These are phyloP conservation scores for Glarea lozoyensis DNA, from an alignment of 495 filamentous ascomycete genomes.

Conservation along the genomic window DNA sequence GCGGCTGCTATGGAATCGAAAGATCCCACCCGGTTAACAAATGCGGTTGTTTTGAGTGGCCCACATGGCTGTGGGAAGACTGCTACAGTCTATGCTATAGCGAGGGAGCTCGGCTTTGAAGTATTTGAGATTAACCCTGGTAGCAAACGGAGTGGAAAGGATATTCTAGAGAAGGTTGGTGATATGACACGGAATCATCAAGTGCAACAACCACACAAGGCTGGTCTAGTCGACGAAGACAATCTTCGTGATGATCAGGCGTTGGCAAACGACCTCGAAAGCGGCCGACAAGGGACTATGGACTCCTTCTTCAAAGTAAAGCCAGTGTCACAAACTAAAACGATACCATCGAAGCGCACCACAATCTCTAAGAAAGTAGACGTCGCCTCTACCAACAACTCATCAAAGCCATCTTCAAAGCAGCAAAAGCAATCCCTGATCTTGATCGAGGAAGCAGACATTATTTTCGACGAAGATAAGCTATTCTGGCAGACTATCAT, in stretches of 20 bases:
- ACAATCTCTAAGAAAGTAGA: conserved; percentile 11
- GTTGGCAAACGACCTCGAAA: conserved; percentile 48
- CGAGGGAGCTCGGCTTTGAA: conserved; percentile 88
- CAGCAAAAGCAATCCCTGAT: conserved; percentile 90
- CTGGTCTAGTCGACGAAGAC: conserved; percentile 20
- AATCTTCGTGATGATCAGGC: conserved; percentile 34
- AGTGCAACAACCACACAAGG: conserved; percentile 46
- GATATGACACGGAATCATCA: conserved; percentile 96
- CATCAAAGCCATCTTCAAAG: conserved; percentile 23
- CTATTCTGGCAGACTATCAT: conserved; percentile 85
- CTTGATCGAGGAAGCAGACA: conserved; percentile 86
- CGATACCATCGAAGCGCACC: conserved; percentile 14
- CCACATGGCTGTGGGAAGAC: conserved; percentile 90
- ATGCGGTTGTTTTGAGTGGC: conserved; percentile 77
- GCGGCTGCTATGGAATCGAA: conserved; percentile 28
- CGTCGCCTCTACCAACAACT: neutral
- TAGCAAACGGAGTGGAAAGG: conserved; percentile 75
- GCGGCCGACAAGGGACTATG: conserved; percentile 66
- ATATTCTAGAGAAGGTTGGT: conserved; percentile 84
- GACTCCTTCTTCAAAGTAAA: conserved; percentile 65
- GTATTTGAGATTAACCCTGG: conserved; percentile 91
- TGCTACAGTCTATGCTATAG: conserved; percentile 86
- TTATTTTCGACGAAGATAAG: conserved; percentile 90
- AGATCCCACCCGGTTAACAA: conserved; percentile 34
- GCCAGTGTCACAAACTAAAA: conserved; percentile 15